These are phyloP conservation scores for Comarum palustre DNA, from an alignment of 306 rosid species.

Conservation along the genomic window DNA sequence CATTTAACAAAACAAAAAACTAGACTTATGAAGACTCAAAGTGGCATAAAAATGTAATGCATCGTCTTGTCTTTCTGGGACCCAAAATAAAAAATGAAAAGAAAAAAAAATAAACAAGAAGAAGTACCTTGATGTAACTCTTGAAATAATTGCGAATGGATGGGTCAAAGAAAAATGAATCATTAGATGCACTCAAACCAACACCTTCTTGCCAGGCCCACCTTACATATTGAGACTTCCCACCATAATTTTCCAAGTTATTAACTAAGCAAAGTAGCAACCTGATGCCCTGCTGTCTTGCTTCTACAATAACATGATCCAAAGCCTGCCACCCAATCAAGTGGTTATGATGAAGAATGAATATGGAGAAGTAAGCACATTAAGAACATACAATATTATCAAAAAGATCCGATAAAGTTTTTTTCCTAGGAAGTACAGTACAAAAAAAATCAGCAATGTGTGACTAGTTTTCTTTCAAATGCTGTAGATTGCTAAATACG, in stretches of 20 bases:
- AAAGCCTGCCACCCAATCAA: constrained; percentile 62
- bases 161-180: constrained; percentile 97
- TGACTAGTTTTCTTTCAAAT: background rate
- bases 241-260: constrained; percentile 89
- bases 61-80: background rate
- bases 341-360: constrained; percentile 4
- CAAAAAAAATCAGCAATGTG: background rate
- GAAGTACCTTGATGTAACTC: constrained; percentile 70
- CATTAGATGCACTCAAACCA: constrained; percentile 84
- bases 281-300: constrained; percentile 68
- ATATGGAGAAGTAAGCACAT: background rate
- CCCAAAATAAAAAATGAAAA: background rate
- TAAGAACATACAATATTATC: background rate
- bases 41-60: background rate
- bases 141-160: constrained; percentile 77
- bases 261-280: constrained; percentile 89
- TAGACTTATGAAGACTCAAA: background rate
- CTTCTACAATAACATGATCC: constrained; percentile 91
- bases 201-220: constrained; percentile 99
- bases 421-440: background rate
- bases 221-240: constrained; percentile 91
- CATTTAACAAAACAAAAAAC: background rate
- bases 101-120: background rate
- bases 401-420: background rate
- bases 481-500: background rate